Conservation (phyloP, 495 filamentous ascomycete species). For the Polyplosphaeria fusca region DNA sequence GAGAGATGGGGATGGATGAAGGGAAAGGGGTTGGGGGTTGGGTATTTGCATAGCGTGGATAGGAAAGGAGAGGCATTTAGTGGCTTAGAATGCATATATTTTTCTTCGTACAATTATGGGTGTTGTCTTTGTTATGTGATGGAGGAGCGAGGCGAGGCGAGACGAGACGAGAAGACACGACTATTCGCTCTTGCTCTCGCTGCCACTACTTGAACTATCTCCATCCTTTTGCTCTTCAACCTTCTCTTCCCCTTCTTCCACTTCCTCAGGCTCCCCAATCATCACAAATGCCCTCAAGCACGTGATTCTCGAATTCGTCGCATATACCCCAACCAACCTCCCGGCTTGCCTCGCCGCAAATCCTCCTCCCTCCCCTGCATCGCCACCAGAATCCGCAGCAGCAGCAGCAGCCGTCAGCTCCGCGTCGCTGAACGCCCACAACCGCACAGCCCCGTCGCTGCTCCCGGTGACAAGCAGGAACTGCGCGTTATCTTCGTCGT, state of each 20-base stretch:
- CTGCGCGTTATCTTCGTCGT: not conserved
- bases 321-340: conserved; percentile 69
- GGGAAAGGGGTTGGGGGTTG: not conserved
- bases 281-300: conserved; percentile 85
- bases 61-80: not conserved
- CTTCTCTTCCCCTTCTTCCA: conserved; percentile 40
- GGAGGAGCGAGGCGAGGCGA: too few species aligned
- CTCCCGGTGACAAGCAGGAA: conserved; percentile 69
- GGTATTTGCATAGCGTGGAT: conserved; percentile 1
- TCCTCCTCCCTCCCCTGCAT: conserved; percentile 38
- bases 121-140: too few species aligned
- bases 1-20: not conserved
- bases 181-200: conserved; percentile 25
- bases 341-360: conserved; percentile 56
- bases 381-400: conserved; percentile 5
- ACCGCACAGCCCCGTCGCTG: conserved; percentile 74
- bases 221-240: conserved; percentile 48
- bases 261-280: conserved; percentile 53
- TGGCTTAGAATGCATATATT: not conserved
- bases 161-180: too few species aligned
- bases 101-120: not conserved
- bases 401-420: conserved; percentile 32
- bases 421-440: conserved; percentile 60
- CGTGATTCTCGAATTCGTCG: conserved; percentile 85
- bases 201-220: conserved; percentile 45